Percentiles rank a stretch among this genome's conserved stretches.
Evolutionary conservation across 2,329 filamentous ascomycete species (phyloP).

Genomic region (Huntiella omanensis): DNA sequence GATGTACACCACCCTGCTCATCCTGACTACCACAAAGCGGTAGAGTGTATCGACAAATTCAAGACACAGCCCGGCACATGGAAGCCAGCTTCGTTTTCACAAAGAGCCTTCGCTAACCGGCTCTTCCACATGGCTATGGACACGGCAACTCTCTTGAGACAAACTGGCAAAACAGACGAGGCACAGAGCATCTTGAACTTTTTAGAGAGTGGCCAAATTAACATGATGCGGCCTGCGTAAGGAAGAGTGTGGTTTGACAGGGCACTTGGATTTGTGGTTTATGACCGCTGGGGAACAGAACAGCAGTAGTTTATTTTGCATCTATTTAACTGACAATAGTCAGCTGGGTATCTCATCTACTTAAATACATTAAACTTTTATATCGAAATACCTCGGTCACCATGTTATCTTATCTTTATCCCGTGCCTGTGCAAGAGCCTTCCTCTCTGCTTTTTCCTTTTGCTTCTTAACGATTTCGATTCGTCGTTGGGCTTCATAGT

Average conservation of each 20-base stretch:
- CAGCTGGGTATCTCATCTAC: no score
- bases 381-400: neutral
- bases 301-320: neutral
- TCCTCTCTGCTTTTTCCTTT: conserved; percentile 2
- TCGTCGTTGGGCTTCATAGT: conserved; percentile 2
- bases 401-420: neutral
- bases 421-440: neutral
- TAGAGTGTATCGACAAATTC: conserved; percentile 23
- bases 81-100: neutral
- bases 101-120: conserved; percentile 6
- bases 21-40: conserved; percentile 27
- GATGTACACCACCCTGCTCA: conserved; percentile 34
- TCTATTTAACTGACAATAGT: neutral
- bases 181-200: conserved; percentile 18
- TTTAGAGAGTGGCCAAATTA: conserved; percentile 1
- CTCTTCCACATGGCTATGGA: conserved; percentile 15
- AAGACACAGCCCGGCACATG: neutral
- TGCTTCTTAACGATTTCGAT: conserved; percentile 1
- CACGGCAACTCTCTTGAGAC: conserved; percentile 19
- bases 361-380: no score
- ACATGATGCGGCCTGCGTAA: neutral
- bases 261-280: neutral
- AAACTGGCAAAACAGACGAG: conserved; percentile 17
- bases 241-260: neutral
- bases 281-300: neutral